phyloP scores from a whole-genome alignment of 2,329 filamentous ascomycete species.

The Polytolypa hystricis region DNA sequence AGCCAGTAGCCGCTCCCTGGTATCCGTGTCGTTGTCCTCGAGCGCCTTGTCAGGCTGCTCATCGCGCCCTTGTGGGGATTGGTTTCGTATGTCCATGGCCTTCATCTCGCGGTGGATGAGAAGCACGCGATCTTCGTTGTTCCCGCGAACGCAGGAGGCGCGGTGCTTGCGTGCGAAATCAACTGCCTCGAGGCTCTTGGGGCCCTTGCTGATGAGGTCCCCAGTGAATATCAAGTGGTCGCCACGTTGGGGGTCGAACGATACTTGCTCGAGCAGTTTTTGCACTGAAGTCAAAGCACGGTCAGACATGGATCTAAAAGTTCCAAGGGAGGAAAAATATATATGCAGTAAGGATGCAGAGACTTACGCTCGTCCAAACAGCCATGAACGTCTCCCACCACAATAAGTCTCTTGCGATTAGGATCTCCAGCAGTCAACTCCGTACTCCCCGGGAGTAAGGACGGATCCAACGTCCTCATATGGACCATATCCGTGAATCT shows the following conservation, averaged over 20 bases:
- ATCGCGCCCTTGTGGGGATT: not conserved
- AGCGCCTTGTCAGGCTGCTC: conserved; percentile 13
- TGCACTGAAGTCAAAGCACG: conserved; percentile 26
- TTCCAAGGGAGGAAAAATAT: not conserved
- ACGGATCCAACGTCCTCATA: conserved; percentile 38
- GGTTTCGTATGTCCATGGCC: conserved; percentile 5
- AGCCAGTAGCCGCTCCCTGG: conserved; percentile 42
- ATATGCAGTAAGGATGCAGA: not conserved
- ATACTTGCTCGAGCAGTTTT: conserved; percentile 54
- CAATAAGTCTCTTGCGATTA: conserved; percentile 51
- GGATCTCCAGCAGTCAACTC: conserved; percentile 17
- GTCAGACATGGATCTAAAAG: no score
- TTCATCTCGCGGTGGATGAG: conserved; percentile 45
- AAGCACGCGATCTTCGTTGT: conserved; percentile 84
- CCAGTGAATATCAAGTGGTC: conserved; percentile 71
- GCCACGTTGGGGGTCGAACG: conserved; percentile 44
- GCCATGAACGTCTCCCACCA: conserved; percentile 89
- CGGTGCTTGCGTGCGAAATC: conserved; percentile 60
- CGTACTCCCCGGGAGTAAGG: conserved; percentile 33
- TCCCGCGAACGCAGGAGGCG: conserved; percentile 77
- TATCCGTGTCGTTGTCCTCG: conserved; percentile 23
- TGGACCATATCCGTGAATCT: conserved; percentile 40
- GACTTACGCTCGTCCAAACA: conserved; percentile 54
- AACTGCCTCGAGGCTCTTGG: conserved; percentile 68
- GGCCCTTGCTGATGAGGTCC: conserved; percentile 77